Evolutionary conservation across 768 basidiomycete genomes (phyloP).

Genomic region (Suillus brevipes): DNA sequence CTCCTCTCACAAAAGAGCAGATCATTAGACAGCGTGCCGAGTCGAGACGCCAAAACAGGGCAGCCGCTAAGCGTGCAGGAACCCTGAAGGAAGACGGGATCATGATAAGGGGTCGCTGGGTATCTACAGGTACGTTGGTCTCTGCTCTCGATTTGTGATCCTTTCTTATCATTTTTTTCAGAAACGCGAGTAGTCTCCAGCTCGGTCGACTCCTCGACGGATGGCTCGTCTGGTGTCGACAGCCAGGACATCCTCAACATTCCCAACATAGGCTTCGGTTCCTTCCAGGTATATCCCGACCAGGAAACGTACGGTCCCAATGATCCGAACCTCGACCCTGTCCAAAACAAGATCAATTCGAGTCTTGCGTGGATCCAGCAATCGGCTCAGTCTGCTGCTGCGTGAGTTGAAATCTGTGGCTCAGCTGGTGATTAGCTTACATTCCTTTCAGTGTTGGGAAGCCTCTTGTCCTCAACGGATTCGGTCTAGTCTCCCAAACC

Average conservation of each 20-base stretch:
- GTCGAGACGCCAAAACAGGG: slow-evolving; percentile 45
- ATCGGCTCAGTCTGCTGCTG: slow-evolving; percentile 44
- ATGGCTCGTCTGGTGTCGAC: slow-evolving; percentile 68
- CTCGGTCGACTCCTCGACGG: slow-evolving; percentile 50
- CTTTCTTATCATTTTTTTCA: slow-evolving; percentile 21
- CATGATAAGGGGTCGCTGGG: slow-evolving; percentile 60
- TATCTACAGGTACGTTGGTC: slow-evolving; percentile 46
- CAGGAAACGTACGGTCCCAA: slow-evolving; percentile 53
- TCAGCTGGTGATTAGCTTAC: slow-evolving; percentile 4
- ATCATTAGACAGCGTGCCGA: slow-evolving; percentile 51
- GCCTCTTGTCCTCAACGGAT: slow-evolving; percentile 52
- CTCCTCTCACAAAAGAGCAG: slow-evolving; percentile 46
- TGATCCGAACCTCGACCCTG: slow-evolving; percentile 50
- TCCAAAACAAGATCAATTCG: slow-evolving; percentile 51
- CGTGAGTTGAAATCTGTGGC: slow-evolving; percentile 36
- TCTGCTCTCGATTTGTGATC: not conserved
- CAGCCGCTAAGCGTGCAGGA: slow-evolving; percentile 34
- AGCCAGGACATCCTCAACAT: slow-evolving; percentile 62
- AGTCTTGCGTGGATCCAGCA: slow-evolving; percentile 57
- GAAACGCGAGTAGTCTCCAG: slow-evolving; percentile 50
- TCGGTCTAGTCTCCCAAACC: slow-evolving; percentile 61
- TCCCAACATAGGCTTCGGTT: slow-evolving; percentile 54
- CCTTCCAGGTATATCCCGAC: slow-evolving; percentile 72
- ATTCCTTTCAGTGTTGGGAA: slow-evolving; percentile 48
- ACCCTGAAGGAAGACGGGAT: slow-evolving; percentile 39